These are phyloP conservation scores for Fraxinus xanthoxyloides DNA, from an alignment of 305 asterid genomes.

Conservation along the genomic window DNA sequence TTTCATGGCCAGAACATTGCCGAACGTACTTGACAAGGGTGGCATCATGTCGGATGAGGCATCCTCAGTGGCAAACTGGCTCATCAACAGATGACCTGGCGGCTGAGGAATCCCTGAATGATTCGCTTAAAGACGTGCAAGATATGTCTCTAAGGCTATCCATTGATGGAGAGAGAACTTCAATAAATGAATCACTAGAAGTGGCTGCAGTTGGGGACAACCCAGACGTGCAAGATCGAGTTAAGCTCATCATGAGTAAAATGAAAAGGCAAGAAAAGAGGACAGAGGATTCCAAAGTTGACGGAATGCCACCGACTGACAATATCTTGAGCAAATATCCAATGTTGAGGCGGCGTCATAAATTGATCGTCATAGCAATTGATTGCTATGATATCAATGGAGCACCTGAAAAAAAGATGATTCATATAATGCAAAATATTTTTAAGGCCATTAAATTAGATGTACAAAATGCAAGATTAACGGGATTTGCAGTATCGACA, in stretches of 20 bases:
- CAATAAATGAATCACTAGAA: slow-evolving; percentile 51
- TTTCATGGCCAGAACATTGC: slow-evolving; percentile 94
- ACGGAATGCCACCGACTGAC: slow-evolving; percentile 33
- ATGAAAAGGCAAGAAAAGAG: slow-evolving; percentile 50
- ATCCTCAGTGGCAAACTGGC: slow-evolving; percentile 88
- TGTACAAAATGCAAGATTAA: slow-evolving; percentile 40
- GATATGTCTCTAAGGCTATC: slow-evolving; percentile 78
- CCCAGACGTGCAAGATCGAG: slow-evolving; percentile 61
- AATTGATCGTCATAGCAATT: slow-evolving; percentile 63
- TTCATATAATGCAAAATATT: slow-evolving; percentile 45
- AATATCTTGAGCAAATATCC: slow-evolving; percentile 56
- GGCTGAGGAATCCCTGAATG: slow-evolving; percentile 63
- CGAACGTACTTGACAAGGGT: slow-evolving; percentile 69
- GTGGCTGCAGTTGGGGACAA: slow-evolving; percentile 34
- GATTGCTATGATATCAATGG: slow-evolving; percentile 72
- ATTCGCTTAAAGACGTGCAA: slow-evolving; percentile 67
- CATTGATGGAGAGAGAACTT: slow-evolving; percentile 68
- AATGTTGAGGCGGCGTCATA: slow-evolving; percentile 60
- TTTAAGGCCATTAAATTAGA: slow-evolving; percentile 61
- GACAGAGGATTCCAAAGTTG: slow-evolving; percentile 31
- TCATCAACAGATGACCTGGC: slow-evolving; percentile 58
- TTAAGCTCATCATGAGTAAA: slow-evolving; percentile 60
- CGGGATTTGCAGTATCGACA: slow-evolving; percentile 74
- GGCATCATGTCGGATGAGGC: slow-evolving; percentile 86
- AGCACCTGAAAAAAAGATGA: slow-evolving; percentile 59